These are phyloP conservation scores for Candida tammaniensis DNA, from an alignment of 805 yeast genomes.

Conservation along the genomic window DNA sequence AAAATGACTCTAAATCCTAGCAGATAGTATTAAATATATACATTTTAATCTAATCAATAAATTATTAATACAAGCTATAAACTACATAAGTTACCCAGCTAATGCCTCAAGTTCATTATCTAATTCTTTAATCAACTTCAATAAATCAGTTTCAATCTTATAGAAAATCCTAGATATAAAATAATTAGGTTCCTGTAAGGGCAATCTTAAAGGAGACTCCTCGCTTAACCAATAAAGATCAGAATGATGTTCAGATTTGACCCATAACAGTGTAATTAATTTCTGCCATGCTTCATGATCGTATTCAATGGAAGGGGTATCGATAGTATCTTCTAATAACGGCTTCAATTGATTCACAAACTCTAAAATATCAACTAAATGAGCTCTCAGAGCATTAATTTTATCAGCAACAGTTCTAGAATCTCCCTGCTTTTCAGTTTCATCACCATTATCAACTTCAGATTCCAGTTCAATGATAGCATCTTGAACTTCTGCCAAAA, in stretches of 20 bases:
- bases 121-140: constrained; percentile 10
- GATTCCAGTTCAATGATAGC: too few relatives aligned
- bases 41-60: neutral
- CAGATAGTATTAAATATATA: too few relatives aligned
- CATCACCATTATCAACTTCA: too few relatives aligned
- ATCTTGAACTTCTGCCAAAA: too few relatives aligned
- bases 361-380: constrained; percentile 19
- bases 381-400: constrained; percentile 6
- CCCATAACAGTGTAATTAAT: constrained; percentile 4
- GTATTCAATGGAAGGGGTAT: constrained; percentile 42
- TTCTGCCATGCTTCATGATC: constrained; percentile 51
- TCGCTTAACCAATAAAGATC: constrained; percentile 62
- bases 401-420: too few relatives aligned
- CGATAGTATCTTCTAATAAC: constrained; percentile 32
- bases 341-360: constrained; percentile 31
- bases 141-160: constrained; percentile 22
- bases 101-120: constrained; percentile 9
- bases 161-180: constrained; percentile 39
- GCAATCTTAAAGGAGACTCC: constrained; percentile 65
- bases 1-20: too few relatives aligned
- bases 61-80: too few relatives aligned
- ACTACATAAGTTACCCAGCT: too few relatives aligned
- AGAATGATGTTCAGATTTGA: neutral
- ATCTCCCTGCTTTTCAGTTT: too few relatives aligned
- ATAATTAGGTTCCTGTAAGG: constrained; percentile 66